A percentile compares a stretch with the other conserved stretches of the same genome.
These are phyloP conservation scores for Entrophospora sp. DNA, from an alignment of 192 early-diverging fungal genomes.

Conservation along the genomic window DNA sequence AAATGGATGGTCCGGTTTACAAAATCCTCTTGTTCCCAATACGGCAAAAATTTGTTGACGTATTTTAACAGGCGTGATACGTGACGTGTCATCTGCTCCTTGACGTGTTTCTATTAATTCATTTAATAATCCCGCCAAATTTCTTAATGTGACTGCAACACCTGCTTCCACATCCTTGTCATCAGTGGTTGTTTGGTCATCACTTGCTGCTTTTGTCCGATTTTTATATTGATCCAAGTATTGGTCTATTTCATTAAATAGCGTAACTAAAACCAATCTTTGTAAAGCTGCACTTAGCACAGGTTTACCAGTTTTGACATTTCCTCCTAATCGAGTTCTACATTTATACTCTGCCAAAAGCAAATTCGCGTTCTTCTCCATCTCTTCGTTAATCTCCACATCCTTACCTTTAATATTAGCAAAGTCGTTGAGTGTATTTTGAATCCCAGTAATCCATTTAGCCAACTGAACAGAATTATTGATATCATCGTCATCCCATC, in stretches of 20 bases:
- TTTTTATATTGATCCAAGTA: background rate
- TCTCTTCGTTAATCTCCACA: background rate
- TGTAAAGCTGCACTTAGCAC: background rate
- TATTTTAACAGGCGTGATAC: background rate
- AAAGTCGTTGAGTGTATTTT: background rate
- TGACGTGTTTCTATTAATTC: background rate
- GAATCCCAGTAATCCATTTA: background rate
- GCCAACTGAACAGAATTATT: background rate
- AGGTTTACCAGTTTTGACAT: background rate
- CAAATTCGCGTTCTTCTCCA: background rate
- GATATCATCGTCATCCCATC: background rate
- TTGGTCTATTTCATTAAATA: background rate
- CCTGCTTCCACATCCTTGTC: background rate
- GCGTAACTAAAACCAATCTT: background rate
- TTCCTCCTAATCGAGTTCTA: no score
- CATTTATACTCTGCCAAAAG: background rate
- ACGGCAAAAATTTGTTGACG: slow-evolving; percentile 3
- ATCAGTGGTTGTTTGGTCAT: background rate
- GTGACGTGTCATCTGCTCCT: background rate
- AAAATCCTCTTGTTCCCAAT: background rate
- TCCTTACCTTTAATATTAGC: background rate
- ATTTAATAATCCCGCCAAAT: background rate
- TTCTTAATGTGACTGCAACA: background rate
- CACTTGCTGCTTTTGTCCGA: background rate
- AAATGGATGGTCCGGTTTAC: background rate